A percentile compares a stretch with the other conserved stretches of the same genome.
These are phyloP conservation scores for Sordaria brevicollis DNA, from an alignment of 495 filamentous ascomycete genomes.

Conservation along the genomic window DNA sequence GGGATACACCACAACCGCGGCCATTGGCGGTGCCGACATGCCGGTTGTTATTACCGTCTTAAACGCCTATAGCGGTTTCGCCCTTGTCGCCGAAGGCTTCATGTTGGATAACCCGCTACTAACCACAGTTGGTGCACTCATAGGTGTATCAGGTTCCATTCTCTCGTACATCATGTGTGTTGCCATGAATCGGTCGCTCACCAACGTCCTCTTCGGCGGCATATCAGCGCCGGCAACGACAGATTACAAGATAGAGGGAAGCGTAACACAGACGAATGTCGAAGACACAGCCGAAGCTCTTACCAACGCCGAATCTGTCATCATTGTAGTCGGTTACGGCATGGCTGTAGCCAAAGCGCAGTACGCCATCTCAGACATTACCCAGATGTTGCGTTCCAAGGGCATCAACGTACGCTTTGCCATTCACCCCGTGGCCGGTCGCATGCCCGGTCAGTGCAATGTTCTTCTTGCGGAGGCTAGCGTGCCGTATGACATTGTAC, in stretches of 20 bases:
- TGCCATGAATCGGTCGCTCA: slow-evolving; percentile 73
- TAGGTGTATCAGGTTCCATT: slow-evolving; percentile 73
- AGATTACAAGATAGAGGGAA: slow-evolving; percentile 64
- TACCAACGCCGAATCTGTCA: slow-evolving; percentile 60
- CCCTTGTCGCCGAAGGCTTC: slow-evolving; percentile 70
- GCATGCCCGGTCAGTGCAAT: slow-evolving; percentile 83
- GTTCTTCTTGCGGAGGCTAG: slow-evolving; percentile 72
- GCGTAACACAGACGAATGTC: slow-evolving; percentile 57
- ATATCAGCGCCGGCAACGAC: slow-evolving; percentile 48
- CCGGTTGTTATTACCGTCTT: slow-evolving; percentile 78
- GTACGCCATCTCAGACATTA: slow-evolving; percentile 73
- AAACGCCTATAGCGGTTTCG: slow-evolving; percentile 79
- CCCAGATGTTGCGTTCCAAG: slow-evolving; percentile 53
- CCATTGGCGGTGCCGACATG: slow-evolving; percentile 81
- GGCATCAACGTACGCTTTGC: slow-evolving; percentile 74
- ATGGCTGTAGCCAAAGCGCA: slow-evolving; percentile 86
- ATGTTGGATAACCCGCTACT: slow-evolving; percentile 79
- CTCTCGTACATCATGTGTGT: slow-evolving; percentile 75
- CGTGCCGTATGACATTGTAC: slow-evolving; percentile 75
- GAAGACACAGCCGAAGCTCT: slow-evolving; percentile 67
- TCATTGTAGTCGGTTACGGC: slow-evolving; percentile 76
- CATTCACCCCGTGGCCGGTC: slow-evolving; percentile 72
- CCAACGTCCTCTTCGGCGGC: slow-evolving; percentile 74
- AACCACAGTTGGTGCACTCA: slow-evolving; percentile 68
- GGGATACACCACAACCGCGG: slow-evolving; percentile 70